These are phyloP conservation scores for Phytopythium oedochilum DNA, from an alignment of 352 stramenopile species.

Conservation along the genomic window DNA sequence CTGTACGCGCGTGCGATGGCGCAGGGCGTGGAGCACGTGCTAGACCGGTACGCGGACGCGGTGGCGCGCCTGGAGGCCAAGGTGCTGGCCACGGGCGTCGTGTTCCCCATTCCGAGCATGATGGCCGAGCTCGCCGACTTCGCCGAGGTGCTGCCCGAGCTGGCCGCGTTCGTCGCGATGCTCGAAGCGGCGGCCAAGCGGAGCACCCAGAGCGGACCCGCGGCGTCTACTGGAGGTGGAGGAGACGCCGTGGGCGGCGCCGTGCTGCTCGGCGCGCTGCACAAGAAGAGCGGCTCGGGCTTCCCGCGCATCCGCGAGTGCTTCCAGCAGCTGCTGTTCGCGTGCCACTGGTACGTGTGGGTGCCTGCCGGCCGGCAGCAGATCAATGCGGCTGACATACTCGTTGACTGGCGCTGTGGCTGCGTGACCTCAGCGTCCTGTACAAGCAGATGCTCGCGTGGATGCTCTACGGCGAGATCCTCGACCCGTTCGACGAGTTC, in stretches of 20 bases:
- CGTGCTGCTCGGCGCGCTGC: constrained; percentile 33
- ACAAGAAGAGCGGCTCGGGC: constrained; percentile 38
- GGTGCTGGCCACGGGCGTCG: constrained; percentile 25
- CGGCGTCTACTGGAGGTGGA: neutral
- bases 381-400: neutral
- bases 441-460: constrained; percentile 82
- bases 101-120: constrained; percentile 61
- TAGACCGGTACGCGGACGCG: constrained; percentile 48
- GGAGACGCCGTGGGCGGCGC: constrained; percentile 20
- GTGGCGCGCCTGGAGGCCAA: constrained; percentile 56
- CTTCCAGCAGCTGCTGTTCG: constrained; percentile 51
- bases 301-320: constrained; percentile 50
- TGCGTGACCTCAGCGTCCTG: constrained; percentile 33
- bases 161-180: constrained; percentile 14
- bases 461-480: constrained; percentile 68
- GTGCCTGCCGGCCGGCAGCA: too few species aligned
- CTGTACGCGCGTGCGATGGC: constrained; percentile 56
- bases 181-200: neutral
- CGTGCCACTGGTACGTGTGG: constrained; percentile 41
- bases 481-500: constrained; percentile 73
- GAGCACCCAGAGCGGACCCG: neutral
- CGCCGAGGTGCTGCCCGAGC: constrained; percentile 49
- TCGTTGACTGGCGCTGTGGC: neutral
- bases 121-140: constrained; percentile 68
- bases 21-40: constrained; percentile 42